Evolutionary conservation across 2,329 filamentous ascomycete species (phyloP).

Genomic region (Colletotrichum sp.): DNA sequence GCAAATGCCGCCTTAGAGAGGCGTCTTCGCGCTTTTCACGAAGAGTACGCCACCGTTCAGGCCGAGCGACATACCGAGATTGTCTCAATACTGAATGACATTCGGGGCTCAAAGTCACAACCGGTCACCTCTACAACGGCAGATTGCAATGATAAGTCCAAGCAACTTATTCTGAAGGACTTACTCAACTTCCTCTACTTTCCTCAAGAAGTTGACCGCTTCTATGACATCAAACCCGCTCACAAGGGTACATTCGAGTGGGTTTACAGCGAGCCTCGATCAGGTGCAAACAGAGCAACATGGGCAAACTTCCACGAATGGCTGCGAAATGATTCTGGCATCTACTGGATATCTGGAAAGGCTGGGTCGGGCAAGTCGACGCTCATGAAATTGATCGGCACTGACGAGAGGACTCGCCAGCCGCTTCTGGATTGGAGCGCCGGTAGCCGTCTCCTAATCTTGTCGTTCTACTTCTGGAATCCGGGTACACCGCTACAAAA

Average conservation of each 20-base stretch:
- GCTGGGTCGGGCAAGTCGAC: background rate
- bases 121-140: too few species aligned
- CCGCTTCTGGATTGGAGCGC: too few species aligned
- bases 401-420: too few species aligned
- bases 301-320: background rate
- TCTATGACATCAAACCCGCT: background rate
- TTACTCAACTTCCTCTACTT: background rate
- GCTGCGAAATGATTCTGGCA: rapidly evolving
- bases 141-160: too few species aligned
- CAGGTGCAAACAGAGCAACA: rapidly evolving
- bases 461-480: background rate
- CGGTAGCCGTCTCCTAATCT: too few species aligned
- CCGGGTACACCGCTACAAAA: background rate
- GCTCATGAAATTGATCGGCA: background rate
- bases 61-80: rapidly evolving
- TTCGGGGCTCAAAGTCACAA: too few species aligned
- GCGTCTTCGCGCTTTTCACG: rapidly evolving
- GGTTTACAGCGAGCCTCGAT: rapidly evolving
- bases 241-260: background rate
- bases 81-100: background rate
- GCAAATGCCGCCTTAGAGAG: background rate
- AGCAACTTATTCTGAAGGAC: too few species aligned
- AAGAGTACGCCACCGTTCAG: background rate
- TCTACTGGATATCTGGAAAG: background rate
- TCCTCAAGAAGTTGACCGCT: rapidly evolving